Base-by-base conservation (phyloP, 148 eudicot genomes). In the Arbutus unedo region DNA sequence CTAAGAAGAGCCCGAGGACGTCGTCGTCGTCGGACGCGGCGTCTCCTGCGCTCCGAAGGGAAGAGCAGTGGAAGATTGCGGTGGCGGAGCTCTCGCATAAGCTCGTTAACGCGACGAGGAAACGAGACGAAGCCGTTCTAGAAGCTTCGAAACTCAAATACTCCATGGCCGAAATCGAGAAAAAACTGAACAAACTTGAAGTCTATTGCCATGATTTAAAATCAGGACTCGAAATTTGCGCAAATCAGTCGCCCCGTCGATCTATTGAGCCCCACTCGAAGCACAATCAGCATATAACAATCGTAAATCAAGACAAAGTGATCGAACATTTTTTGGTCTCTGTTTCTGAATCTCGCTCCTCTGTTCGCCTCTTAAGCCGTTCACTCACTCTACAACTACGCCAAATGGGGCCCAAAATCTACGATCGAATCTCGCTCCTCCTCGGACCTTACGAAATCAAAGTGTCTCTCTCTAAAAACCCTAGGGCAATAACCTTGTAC, bases 121-220 rank as follows among this genome's bases (percentile, higher is more conserved):
- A 90, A 81, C 77, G 99, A 0, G 99, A 96, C 54, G 99, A 96
- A 72, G 98, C 98, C 43, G 66, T 93, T 68, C 82, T 87, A 0
- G 99, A 96, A 83, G 91, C 94, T 43, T 92, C 94, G 3, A 92
- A 90, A 48, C 82, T 96, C 16, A 96, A 92, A 44, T 84, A 88
- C 83, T 88, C 98, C 82, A 90, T 96, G 87, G 76, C 89, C 14
- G 97, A 96, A 67, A 92, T 96, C 5, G 98, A 96, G 86, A 92
- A 89, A 64, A 94, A 96, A 81, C 92, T 96, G 2, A 89, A 91
- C 76, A 92, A 91, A 51, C 87, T 96, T 5, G 98, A 96, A 76
- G 44, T 89, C 10, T 91, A 96, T 60, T 94, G 97, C 75, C 93
- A 89, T 6, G 88, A 76, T 2, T 82, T 96, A 78, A 93, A 94